phyloP scores from a whole-genome alignment of 768 basidiomycete genomes.

The Lentinula raphanica region DNA sequence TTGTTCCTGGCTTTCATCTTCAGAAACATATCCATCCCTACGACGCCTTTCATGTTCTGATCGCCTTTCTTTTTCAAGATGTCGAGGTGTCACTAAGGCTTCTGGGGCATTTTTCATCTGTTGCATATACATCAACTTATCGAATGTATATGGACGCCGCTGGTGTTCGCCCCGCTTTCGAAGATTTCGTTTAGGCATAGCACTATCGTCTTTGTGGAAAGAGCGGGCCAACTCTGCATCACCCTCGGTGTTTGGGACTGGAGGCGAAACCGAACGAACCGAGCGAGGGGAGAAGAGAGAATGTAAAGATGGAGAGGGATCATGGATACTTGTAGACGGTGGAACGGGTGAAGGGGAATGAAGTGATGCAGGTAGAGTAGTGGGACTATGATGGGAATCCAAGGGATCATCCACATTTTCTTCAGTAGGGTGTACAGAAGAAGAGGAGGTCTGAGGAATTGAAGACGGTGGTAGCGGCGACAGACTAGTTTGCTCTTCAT shows the following conservation, averaged over 20 bases:
- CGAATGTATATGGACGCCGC: constrained; percentile 56
- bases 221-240: neutral
- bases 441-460: neutral
- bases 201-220: neutral
- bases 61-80: constrained; percentile 22
- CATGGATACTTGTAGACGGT: neutral
- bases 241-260: neutral
- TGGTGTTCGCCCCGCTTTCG: constrained; percentile 53
- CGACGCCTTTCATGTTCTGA: constrained; percentile 18
- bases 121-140: constrained; percentile 46
- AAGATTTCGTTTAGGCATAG: constrained; percentile 42
- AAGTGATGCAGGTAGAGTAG: neutral
- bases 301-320: constrained; percentile 14
- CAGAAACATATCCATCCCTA: constrained; percentile 19
- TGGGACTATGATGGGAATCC: neutral
- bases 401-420: neutral
- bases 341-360: constrained; percentile 5
- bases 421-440: neutral
- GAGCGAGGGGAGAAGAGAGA: neutral
- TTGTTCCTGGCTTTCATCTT: constrained; percentile 11
- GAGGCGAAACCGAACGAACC: neutral
- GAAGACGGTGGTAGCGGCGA: neutral
- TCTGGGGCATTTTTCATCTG: constrained; percentile 55
- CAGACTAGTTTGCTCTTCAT: neutral
- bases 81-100: constrained; percentile 53